These are phyloP conservation scores for Trypanosoma rangeli DNA, from an alignment of 208 protist genomes.

Conservation along the genomic window DNA sequence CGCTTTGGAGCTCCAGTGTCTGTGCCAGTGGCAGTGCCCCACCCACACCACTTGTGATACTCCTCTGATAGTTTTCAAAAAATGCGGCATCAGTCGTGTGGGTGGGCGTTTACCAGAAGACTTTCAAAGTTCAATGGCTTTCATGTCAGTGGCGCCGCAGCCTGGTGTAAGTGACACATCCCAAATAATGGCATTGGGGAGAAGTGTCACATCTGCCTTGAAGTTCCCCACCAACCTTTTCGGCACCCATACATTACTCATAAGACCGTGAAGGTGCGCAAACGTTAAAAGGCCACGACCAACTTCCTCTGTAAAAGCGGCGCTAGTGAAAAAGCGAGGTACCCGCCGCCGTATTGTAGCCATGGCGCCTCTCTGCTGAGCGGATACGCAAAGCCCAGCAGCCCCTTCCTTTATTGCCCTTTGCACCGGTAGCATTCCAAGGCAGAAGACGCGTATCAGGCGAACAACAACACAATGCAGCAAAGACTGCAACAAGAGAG, in stretches of 20 bases:
- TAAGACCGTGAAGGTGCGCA: conserved; percentile 45
- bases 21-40: conserved; percentile 20
- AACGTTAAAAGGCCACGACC: conserved; percentile 59
- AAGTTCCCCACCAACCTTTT: conserved; percentile 26
- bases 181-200: conserved; percentile 69
- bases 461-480: background rate
- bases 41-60: conserved; percentile 27
- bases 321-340: conserved; percentile 72
- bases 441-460: background rate
- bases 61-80: conserved; percentile 58
- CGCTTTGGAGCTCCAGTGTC: conserved; percentile 36
- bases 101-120: conserved; percentile 64
- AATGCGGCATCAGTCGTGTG: conserved; percentile 63
- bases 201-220: conserved; percentile 40
- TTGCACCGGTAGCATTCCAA: background rate
- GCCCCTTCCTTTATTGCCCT: background rate
- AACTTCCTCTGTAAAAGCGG: conserved; percentile 65
- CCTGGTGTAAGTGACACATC: conserved; percentile 44
- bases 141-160: conserved; percentile 18
- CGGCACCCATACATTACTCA: conserved; percentile 77
- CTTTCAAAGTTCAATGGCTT: conserved; percentile 37
- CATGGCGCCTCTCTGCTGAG: background rate
- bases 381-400: background rate
- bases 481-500: background rate
- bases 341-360: conserved; percentile 6